These are phyloP conservation scores for Cenchrus purpureus DNA, from an alignment of 176 grass and related monocot genomes.

Conservation along the genomic window DNA sequence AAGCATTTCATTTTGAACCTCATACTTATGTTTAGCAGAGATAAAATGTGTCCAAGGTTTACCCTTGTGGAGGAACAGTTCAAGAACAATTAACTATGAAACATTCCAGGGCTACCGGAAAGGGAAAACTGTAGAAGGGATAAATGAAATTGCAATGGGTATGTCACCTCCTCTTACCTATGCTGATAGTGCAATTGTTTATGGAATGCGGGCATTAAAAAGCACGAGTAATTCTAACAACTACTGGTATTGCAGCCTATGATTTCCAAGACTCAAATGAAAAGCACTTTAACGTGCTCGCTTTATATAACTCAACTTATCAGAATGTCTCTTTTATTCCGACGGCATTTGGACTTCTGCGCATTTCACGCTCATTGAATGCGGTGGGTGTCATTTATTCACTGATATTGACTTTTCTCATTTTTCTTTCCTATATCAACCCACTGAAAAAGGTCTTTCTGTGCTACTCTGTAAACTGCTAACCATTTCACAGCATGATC, in stretches of 20 bases:
- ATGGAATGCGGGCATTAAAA: conserved; percentile 1
- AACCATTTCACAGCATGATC: background rate
- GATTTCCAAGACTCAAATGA: conserved; percentile 67
- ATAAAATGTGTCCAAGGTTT: conserved; percentile 63
- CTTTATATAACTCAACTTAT: conserved; percentile 61
- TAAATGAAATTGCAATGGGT: conserved; percentile 73
- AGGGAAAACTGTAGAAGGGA: conserved; percentile 50
- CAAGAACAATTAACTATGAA: conserved; percentile 59
- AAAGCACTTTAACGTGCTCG: conserved; percentile 46
- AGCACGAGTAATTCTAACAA: conserved; percentile 21
- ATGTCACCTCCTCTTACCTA: conserved; percentile 10
- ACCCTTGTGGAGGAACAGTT: conserved; percentile 63
- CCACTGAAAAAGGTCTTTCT: conserved; percentile 7
- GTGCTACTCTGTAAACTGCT: background rate
- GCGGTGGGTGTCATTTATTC: conserved; percentile 44
- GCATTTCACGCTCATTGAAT: conserved; percentile 50
- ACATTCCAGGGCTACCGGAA: conserved; percentile 52
- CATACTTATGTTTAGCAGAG: conserved; percentile 44
- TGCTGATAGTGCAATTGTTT: conserved; percentile 10
- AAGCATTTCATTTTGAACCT: conserved; percentile 36
- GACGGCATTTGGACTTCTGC: conserved; percentile 50
- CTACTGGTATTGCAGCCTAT: conserved; percentile 54
- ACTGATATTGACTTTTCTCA: background rate
- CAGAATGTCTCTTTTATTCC: conserved; percentile 52
- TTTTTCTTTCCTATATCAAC: conserved; percentile 11